phyloP scores from a whole-genome alignment of 768 basidiomycete species.

The Termitomyces sp. region DNA sequence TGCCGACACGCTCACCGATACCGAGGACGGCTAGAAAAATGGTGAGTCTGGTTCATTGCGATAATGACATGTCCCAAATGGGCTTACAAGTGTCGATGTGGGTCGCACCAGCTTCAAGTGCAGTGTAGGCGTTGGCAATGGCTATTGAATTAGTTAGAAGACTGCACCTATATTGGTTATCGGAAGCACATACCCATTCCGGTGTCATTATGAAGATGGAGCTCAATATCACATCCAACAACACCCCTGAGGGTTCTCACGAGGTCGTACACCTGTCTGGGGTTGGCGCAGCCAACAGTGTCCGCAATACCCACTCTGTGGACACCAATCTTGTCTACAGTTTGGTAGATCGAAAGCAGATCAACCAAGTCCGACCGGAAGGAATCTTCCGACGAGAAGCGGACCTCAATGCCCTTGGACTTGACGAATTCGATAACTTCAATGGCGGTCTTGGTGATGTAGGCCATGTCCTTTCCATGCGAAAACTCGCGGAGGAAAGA shows the following conservation, averaged over 20 bases:
- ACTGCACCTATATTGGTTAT: neutral
- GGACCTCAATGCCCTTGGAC: conserved; percentile 98
- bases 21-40: conserved; percentile 75
- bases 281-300: conserved; percentile 98
- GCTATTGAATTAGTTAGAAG: conserved; percentile 36
- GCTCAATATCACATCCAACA: conserved; percentile 95
- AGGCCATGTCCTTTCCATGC: conserved; percentile 99
- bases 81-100: conserved; percentile 93
- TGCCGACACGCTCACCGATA: conserved; percentile 98
- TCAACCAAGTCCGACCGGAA: conserved; percentile 99
- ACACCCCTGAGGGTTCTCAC: conserved; percentile 95
- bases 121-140: conserved; percentile 97
- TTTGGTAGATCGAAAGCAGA: conserved; percentile 96
- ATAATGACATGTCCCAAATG: too few relatives aligned
- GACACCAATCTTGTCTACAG: conserved; percentile 98
- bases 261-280: conserved; percentile 96
- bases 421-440: conserved; percentile 99
- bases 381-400: conserved; percentile 98
- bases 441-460: conserved; percentile 98
- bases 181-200: conserved; percentile 66
- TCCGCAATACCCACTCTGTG: conserved; percentile 99
- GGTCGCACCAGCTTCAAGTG: conserved; percentile 97
- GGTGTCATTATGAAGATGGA: conserved; percentile 98
- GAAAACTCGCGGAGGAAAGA: conserved; percentile 99
- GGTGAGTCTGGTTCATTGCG: neutral